Conservation (phyloP, 2,329 filamentous ascomycete species). For the Talaromyces pinophilus region DNA sequence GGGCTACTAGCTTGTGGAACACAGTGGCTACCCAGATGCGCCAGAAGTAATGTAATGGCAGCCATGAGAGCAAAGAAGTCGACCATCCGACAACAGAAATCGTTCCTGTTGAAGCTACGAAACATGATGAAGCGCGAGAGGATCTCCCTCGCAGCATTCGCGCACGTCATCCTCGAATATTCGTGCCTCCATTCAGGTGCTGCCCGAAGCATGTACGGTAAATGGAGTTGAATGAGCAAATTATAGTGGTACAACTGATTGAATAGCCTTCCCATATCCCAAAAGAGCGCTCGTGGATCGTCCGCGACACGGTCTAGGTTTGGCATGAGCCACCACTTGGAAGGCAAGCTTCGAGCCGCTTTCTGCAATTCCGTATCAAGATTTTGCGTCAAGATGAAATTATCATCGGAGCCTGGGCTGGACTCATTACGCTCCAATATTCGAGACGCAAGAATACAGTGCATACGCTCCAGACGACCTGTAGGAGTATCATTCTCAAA, state of each 20-base stretch:
- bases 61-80: slow-evolving; percentile 35
- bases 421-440: slow-evolving; percentile 55
- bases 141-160: slow-evolving; percentile 55
- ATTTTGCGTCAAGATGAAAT: slow-evolving; percentile 49
- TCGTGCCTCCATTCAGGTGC: slow-evolving; percentile 41
- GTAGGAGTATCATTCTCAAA: slow-evolving; percentile 38
- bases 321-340: slow-evolving; percentile 53
- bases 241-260: slow-evolving; percentile 56
- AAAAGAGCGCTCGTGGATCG: slow-evolving; percentile 27
- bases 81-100: slow-evolving; percentile 30
- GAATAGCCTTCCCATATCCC: slow-evolving; percentile 43
- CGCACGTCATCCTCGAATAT: slow-evolving; percentile 53
- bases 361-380: slow-evolving; percentile 49
- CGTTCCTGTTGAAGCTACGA: slow-evolving; percentile 36
- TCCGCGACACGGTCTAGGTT: slow-evolving; percentile 21
- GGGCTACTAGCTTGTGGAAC: slow-evolving; percentile 9
- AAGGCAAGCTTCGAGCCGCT: slow-evolving; percentile 45
- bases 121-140: slow-evolving; percentile 53
- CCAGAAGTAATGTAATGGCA: slow-evolving; percentile 30
- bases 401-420: slow-evolving; percentile 23
- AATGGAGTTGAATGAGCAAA: slow-evolving; percentile 55
- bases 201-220: slow-evolving; percentile 42
- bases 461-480: slow-evolving; percentile 51
- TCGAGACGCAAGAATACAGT: slow-evolving; percentile 47
- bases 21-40: slow-evolving; percentile 30